Base-by-base conservation (phyloP, 2,329 filamentous ascomycete species). In the Coleophoma cylindrospora region DNA sequence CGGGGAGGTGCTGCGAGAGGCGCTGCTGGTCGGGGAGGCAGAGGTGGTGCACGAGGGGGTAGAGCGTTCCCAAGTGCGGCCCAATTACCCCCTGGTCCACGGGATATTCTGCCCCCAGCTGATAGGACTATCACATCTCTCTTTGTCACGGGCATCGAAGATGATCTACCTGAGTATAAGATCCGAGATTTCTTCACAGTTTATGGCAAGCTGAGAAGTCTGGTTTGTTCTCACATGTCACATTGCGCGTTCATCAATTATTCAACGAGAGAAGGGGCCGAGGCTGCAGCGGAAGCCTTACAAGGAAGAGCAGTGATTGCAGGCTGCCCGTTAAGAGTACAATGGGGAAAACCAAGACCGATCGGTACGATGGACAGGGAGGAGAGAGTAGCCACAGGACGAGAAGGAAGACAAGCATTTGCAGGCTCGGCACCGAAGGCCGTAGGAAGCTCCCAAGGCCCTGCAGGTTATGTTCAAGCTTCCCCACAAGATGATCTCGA, bases 221-320 rank as follows among this genome's bases (percentile, higher is more conserved):
- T 99, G 14, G 86, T 99, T 36, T 97, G 94, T 69, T 96, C 91
- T 7, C 94, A 99, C 71, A 91, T 95, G 74, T 92, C 92, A 14
- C 94, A 97, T 65, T 97, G 91, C 67, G 94, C 94, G 1, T 99
- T 97, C 65, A 77, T 99, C 70, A 99, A 99, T 71, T 99, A 90
- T 66, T 84, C 91, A 59, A 89, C 86, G 3, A 81, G 94, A 50
- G 83, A 89, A 54, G 86, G 81, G 1, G 94, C 95, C 0, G 94
- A 99, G 70, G 84, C 80, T 51, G 95, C 95, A 0, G 89, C 94
- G 0, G 82, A 83, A 34, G 82, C 88, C 17, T 92, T 90, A 59
- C 87, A 96, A 67, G 94, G 95, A 6, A 87, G 87, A 54, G 90
- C 91, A 0, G 82, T 97, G 7, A 89, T 99, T 61, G 85, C 91